These are phyloP conservation scores for Globisporangium echinulatum DNA, from an alignment of 352 stramenopile genomes.

Conservation along the genomic window DNA sequence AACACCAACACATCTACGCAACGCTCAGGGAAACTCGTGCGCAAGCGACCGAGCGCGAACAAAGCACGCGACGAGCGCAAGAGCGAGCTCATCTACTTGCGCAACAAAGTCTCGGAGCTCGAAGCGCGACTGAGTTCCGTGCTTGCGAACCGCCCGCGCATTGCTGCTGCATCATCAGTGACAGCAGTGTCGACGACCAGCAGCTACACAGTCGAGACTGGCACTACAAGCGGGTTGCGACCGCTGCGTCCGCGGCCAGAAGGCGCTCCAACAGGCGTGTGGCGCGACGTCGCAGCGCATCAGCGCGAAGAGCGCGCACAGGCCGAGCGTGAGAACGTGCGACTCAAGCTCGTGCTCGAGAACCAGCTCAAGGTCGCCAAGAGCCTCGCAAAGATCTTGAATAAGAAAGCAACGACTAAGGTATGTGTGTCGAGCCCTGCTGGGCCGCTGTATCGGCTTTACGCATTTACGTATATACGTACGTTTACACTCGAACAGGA, in stretches of 20 bases:
- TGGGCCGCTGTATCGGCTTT: background rate
- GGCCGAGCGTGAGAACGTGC: conserved; percentile 51
- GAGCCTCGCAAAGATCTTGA: conserved; percentile 35
- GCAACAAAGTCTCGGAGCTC: conserved; percentile 10
- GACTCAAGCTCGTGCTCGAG: conserved; percentile 44
- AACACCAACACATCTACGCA: background rate
- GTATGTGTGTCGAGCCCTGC: conserved; percentile 4
- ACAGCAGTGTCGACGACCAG: background rate
- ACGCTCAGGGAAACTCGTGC: too few relatives aligned
- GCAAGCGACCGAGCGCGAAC: conserved; percentile 1
- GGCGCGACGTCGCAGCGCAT: conserved; percentile 11
- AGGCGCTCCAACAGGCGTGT: conserved; percentile 14
- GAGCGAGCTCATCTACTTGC: conserved; percentile 11
- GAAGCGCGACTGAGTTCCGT: conserved; percentile 16
- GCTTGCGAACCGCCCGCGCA: conserved; percentile 9
- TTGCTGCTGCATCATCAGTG: background rate
- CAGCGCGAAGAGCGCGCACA: conserved; percentile 26
- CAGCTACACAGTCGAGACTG: too few relatives aligned
- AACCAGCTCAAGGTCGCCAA: conserved; percentile 57
- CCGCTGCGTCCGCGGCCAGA: too few relatives aligned
- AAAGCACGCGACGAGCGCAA: conserved; percentile 12
- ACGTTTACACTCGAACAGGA: background rate
- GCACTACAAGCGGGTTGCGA: too few relatives aligned
- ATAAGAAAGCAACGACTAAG: conserved; percentile 21
- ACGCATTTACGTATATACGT: background rate